phyloP scores from a whole-genome alignment of 2,329 filamentous ascomycete genomes.

The Colletotrichum limetticola region DNA sequence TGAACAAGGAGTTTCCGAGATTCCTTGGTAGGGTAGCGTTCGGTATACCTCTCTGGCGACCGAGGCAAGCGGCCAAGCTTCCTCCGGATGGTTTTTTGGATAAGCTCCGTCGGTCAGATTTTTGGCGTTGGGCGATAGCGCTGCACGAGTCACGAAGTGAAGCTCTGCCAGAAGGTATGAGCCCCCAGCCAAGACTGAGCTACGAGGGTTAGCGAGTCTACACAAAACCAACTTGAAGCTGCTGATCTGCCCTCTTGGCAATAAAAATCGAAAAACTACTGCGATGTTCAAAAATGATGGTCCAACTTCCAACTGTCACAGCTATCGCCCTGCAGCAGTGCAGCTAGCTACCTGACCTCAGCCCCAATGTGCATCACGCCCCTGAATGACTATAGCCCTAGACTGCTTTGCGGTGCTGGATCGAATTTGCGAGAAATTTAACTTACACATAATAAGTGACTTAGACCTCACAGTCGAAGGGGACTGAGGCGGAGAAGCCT shows the following conservation, averaged over 20 bases:
- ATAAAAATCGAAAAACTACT: not conserved
- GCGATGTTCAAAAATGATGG: not conserved
- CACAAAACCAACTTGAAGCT: constrained; percentile 12
- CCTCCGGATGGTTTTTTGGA: not conserved
- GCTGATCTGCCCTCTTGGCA: constrained; percentile 13
- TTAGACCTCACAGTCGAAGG: too few species aligned
- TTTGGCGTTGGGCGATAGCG: not conserved
- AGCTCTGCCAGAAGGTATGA: not conserved
- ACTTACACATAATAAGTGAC: too few species aligned
- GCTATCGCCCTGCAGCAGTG: too few species aligned
- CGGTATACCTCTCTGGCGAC: not conserved
- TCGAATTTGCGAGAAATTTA: not conserved
- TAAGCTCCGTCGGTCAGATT: not conserved
- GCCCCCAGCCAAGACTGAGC: constrained; percentile 21
- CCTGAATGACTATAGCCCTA: too few species aligned
- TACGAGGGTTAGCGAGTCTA: constrained; percentile 20
- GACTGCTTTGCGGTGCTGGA: not conserved
- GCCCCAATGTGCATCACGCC: too few species aligned
- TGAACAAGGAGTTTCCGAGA: not conserved
- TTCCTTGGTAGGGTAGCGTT: not conserved
- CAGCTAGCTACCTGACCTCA: not conserved
- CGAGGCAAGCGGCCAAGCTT: constrained; percentile 20
- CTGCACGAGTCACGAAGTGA: constrained; percentile 14
- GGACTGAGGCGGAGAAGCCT: not conserved
- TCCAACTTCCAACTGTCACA: not conserved